Evolutionary conservation across 2,329 filamentous ascomycete species (phyloP).

Genomic region (Tolypocladium amazonense): DNA sequence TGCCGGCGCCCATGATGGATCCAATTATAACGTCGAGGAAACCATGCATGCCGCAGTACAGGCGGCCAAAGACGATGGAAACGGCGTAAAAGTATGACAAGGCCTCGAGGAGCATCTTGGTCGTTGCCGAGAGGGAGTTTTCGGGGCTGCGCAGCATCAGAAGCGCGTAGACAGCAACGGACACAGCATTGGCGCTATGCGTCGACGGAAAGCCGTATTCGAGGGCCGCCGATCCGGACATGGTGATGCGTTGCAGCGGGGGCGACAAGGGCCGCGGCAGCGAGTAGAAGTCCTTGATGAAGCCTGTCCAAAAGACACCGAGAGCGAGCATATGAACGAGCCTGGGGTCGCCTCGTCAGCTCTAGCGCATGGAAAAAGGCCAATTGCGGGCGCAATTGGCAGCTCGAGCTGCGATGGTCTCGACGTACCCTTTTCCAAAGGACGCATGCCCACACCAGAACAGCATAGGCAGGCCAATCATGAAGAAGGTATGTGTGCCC

Average conservation of each 20-base stretch:
- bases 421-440: constrained; percentile 73
- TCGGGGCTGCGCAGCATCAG: constrained; percentile 56
- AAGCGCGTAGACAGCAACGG: constrained; percentile 77
- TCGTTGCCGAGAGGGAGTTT: constrained; percentile 47
- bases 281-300: constrained; percentile 89
- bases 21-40: constrained; percentile 86
- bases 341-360: constrained; percentile 20
- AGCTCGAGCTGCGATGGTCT: not conserved
- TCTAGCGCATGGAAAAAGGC: not conserved
- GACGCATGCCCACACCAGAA: constrained; percentile 92
- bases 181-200: constrained; percentile 93
- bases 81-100: constrained; percentile 74
- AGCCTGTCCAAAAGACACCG: constrained; percentile 81
- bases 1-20: constrained; percentile 60
- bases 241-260: constrained; percentile 86
- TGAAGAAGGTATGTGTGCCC: constrained; percentile 97
- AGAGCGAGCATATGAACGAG: constrained; percentile 66
- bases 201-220: constrained; percentile 98
- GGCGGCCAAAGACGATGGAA: constrained; percentile 80
- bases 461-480: constrained; percentile 85
- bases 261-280: constrained; percentile 86
- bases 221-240: constrained; percentile 89
- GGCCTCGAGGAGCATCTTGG: constrained; percentile 52
- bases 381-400: not conserved
- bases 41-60: constrained; percentile 98